Evolutionary conservation across 306 rosid species (phyloP).

Genomic region (Prunus mira): DNA sequence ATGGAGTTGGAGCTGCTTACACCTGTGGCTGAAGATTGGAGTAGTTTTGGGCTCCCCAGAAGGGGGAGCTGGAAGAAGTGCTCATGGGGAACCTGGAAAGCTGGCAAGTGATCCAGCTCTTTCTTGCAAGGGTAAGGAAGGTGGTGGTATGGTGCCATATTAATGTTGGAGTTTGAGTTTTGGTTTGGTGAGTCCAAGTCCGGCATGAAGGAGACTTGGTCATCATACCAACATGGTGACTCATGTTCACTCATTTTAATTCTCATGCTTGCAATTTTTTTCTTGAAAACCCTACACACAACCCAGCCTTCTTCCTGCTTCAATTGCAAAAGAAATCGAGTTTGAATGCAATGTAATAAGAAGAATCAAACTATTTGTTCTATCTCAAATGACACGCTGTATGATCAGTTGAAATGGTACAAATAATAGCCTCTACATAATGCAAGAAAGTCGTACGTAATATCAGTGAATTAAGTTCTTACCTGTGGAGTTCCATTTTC

Average conservation of each 20-base stretch:
- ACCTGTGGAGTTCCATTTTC: conserved; percentile 88
- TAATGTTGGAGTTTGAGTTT: conserved; percentile 30
- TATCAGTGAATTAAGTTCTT: conserved; percentile 16
- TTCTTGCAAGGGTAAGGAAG: conserved; percentile 57
- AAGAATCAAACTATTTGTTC: background rate
- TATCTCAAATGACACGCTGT: background rate
- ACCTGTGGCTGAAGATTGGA: conserved; percentile 27
- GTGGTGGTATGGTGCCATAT: conserved; percentile 34
- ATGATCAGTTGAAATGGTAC: background rate
- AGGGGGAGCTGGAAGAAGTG: conserved; percentile 65
- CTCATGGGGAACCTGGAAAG: conserved; percentile 37
- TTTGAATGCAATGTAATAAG: background rate
- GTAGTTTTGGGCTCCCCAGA: conserved; percentile 51
- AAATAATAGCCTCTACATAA: background rate
- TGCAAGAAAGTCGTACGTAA: background rate
- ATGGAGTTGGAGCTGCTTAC: conserved; percentile 25
- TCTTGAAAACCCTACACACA: conserved; percentile 92
- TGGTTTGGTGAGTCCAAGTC: conserved; percentile 75
- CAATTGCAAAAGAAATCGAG: background rate
- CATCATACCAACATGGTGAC: conserved; percentile 86
- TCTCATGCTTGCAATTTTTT: conserved; percentile 64
- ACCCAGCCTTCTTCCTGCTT: conserved; percentile 98
- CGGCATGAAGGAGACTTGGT: conserved; percentile 67
- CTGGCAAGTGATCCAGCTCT: conserved; percentile 47
- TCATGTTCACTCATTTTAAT: conserved; percentile 69